phyloP scores from a whole-genome alignment of 768 basidiomycete genomes.

The Dioszegia hungarica region DNA sequence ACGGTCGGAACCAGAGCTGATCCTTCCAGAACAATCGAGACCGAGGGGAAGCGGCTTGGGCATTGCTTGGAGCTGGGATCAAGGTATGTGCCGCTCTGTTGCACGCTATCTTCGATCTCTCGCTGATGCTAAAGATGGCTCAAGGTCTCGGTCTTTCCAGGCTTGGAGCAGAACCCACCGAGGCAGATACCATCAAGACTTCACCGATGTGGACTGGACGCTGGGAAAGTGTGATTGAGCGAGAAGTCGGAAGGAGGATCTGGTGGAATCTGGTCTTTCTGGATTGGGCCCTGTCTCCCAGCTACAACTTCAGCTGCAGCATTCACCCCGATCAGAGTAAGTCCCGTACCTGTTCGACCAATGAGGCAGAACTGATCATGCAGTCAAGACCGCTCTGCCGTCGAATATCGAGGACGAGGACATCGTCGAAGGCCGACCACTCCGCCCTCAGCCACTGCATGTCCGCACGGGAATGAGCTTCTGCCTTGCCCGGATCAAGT shows the following conservation, averaged over 20 bases:
- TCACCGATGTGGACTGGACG: constrained; percentile 47
- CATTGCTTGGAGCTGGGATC: constrained; percentile 47
- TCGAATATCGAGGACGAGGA: constrained; percentile 49
- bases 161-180: constrained; percentile 46
- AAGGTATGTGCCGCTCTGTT: constrained; percentile 31
- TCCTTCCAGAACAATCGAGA: constrained; percentile 47
- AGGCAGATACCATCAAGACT: constrained; percentile 28
- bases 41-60: constrained; percentile 49
- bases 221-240: constrained; percentile 48
- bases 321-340: constrained; percentile 50
- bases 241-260: constrained; percentile 47
- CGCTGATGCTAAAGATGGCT: constrained; percentile 38
- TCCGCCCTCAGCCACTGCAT: constrained; percentile 34
- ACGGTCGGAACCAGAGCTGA: no score
- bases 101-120: no score
- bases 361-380: neutral
- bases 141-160: constrained; percentile 49
- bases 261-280: constrained; percentile 50
- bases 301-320: constrained; percentile 45
- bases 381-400: constrained; percentile 49
- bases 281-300: constrained; percentile 49
- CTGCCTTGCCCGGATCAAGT: constrained; percentile 45
- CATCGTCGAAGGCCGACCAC: constrained; percentile 43
- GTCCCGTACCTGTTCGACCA: constrained; percentile 5
- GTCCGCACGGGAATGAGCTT: constrained; percentile 48